phyloP scores from a whole-genome alignment of 805 yeast species.

The Ogataea trehalophila region DNA sequence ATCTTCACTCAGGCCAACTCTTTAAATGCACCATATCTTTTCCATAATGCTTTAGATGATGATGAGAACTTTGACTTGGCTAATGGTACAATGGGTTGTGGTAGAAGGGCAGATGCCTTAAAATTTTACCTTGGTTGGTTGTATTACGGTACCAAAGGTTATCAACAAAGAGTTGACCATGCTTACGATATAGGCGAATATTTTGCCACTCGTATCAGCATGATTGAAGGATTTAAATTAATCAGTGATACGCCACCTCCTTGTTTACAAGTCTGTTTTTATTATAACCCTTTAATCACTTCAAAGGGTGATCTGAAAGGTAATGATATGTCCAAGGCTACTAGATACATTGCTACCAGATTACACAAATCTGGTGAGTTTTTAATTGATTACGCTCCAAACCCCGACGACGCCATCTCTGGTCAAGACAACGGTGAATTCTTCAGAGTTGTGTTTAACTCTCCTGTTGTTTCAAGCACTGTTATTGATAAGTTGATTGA shows the following conservation, averaged over 20 bases:
- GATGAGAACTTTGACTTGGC: constrained; percentile 69
- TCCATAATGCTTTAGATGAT: constrained; percentile 52
- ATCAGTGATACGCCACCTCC: constrained; percentile 60
- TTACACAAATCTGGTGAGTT: constrained; percentile 62
- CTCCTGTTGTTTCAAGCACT: constrained; percentile 51
- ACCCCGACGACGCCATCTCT: constrained; percentile 38
- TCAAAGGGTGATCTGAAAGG: constrained; percentile 21
- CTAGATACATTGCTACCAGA: constrained; percentile 56
- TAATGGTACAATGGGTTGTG: constrained; percentile 91
- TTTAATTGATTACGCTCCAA: constrained; percentile 75
- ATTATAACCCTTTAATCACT: constrained; percentile 43
- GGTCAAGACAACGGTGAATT: constrained; percentile 62
- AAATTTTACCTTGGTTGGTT: constrained; percentile 78
- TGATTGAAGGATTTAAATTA: constrained; percentile 44
- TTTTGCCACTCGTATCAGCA: constrained; percentile 42
- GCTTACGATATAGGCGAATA: constrained; percentile 64
- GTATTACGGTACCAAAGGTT: constrained; percentile 70
- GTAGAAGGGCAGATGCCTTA: constrained; percentile 77
- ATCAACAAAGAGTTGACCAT: constrained; percentile 62
- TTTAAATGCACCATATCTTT: constrained; percentile 72
- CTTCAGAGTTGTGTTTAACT: constrained; percentile 78
- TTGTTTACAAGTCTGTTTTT: constrained; percentile 81
- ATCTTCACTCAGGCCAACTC: constrained; percentile 70
- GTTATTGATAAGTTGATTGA: constrained; percentile 41
- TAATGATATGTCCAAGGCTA: constrained; percentile 44